These are phyloP conservation scores for Xylaria nigripes DNA, from an alignment of 495 filamentous ascomycete genomes.

Conservation along the genomic window DNA sequence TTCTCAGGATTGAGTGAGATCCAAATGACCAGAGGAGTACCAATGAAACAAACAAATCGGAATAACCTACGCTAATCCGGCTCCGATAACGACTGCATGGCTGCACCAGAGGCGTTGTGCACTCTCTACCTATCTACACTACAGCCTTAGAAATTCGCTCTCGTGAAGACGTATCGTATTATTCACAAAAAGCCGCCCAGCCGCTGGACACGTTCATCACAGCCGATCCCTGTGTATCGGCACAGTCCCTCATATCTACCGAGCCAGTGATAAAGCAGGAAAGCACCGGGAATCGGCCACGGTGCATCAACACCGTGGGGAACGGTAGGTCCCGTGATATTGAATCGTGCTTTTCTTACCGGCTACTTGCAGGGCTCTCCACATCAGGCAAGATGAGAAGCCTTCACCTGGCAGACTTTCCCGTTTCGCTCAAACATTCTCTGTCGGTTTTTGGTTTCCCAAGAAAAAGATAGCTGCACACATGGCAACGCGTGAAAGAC, in stretches of 20 bases:
- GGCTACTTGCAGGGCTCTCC: background rate
- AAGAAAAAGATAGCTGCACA: no score
- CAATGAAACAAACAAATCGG: no score
- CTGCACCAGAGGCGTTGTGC: background rate
- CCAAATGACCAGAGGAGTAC: no score
- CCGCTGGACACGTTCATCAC: background rate
- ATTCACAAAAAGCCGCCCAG: background rate
- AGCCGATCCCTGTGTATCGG: constrained; percentile 1
- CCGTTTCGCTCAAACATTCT: background rate
- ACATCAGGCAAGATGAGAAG: background rate
- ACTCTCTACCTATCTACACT: no score
- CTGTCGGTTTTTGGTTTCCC: no score
- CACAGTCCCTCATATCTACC: background rate
- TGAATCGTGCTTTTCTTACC: constrained; percentile 1
- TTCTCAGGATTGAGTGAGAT: no score
- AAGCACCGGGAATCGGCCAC: constrained; percentile 1
- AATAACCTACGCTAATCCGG: background rate
- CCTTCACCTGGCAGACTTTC: background rate
- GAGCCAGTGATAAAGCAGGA: background rate
- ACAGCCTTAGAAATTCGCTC: background rate
- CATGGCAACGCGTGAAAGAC: no score
- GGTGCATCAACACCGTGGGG: background rate
- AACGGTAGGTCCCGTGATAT: constrained; percentile 1
- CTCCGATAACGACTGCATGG: constrained; percentile 1
- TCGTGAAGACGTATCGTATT: background rate